Evolutionary conservation across 2,329 filamentous ascomycete species (phyloP).

Genomic region (Balansia obtecta): DNA sequence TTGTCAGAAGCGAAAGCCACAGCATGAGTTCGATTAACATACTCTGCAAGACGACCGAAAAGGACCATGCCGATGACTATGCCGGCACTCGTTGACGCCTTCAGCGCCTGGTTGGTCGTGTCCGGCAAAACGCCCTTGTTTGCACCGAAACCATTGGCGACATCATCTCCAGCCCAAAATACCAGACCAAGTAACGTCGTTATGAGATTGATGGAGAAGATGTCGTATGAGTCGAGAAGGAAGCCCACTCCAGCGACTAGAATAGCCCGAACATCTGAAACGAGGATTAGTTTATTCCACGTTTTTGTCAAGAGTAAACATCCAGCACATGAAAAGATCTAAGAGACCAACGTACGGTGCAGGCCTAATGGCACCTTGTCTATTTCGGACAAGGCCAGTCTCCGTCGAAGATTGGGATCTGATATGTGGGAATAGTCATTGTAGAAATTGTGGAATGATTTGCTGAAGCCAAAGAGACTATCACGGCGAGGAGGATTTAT

Average conservation of each 20-base stretch:
- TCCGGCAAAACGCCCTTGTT: constrained; percentile 48
- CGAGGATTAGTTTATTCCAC: background rate
- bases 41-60: constrained; percentile 68
- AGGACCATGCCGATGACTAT: constrained; percentile 67
- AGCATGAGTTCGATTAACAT: constrained; percentile 9
- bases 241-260: constrained; percentile 72
- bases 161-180: constrained; percentile 47
- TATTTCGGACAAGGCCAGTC: constrained; percentile 65
- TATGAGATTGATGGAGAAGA: constrained; percentile 69
- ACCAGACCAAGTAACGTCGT: constrained; percentile 63
- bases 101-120: constrained; percentile 59
- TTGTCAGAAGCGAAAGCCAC: constrained; percentile 8
- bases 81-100: constrained; percentile 68
- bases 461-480: constrained; percentile 48
- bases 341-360: constrained; percentile 37
- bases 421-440: constrained; percentile 53
- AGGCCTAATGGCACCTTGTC: constrained; percentile 67
- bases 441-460: constrained; percentile 63
- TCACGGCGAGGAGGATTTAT: constrained; percentile 20
- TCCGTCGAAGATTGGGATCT: constrained; percentile 65
- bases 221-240: constrained; percentile 71
- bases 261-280: constrained; percentile 52
- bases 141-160: constrained; percentile 33
- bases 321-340: background rate
- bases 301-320: background rate